Percentiles rank a stretch among this genome's conserved stretches.
Conservation (phyloP, 495 filamentous ascomycete species). For the Corynascus novoguineensis region DNA sequence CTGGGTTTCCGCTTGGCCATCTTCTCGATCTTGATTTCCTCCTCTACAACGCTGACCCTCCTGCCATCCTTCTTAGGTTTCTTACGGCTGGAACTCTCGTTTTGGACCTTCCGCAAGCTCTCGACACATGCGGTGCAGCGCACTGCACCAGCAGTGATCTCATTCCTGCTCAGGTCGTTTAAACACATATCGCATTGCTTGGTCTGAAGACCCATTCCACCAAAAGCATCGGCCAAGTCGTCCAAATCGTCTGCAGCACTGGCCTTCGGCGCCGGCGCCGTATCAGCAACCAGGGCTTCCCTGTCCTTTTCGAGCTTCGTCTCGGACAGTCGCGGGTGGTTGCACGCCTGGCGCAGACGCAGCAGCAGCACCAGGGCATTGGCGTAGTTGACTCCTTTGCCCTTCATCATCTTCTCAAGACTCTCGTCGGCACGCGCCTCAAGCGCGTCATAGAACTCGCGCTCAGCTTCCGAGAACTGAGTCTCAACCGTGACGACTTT, state of each 20-base stretch:
- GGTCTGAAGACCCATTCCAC: constrained; percentile 69
- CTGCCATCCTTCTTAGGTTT: constrained; percentile 43
- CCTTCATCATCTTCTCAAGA: constrained; percentile 80
- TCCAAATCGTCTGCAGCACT: constrained; percentile 60
- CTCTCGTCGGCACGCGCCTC: constrained; percentile 79
- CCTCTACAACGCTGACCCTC: constrained; percentile 40
- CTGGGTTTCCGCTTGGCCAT: constrained; percentile 41
- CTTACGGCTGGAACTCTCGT: constrained; percentile 32
- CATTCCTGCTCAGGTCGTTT: constrained; percentile 56
- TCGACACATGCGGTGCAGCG: constrained; percentile 30
- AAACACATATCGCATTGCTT: constrained; percentile 90
- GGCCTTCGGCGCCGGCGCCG: constrained; percentile 43
- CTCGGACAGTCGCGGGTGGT: constrained; percentile 83
- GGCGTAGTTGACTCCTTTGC: constrained; percentile 46
- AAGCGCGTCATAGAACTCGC: constrained; percentile 76
- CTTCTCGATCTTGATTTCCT: constrained; percentile 41
- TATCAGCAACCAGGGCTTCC: constrained; percentile 68
- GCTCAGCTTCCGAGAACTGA: constrained; percentile 73
- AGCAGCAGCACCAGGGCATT: constrained; percentile 80
- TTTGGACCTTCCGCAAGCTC: constrained; percentile 33
- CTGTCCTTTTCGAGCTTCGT: constrained; percentile 79
- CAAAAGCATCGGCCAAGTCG: constrained; percentile 77
- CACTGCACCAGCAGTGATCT: constrained; percentile 52
- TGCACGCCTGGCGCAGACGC: constrained; percentile 85
- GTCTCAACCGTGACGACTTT: constrained; percentile 76